These are phyloP conservation scores for Tephrocybe sp. DNA, from an alignment of 768 basidiomycete species.

Conservation along the genomic window DNA sequence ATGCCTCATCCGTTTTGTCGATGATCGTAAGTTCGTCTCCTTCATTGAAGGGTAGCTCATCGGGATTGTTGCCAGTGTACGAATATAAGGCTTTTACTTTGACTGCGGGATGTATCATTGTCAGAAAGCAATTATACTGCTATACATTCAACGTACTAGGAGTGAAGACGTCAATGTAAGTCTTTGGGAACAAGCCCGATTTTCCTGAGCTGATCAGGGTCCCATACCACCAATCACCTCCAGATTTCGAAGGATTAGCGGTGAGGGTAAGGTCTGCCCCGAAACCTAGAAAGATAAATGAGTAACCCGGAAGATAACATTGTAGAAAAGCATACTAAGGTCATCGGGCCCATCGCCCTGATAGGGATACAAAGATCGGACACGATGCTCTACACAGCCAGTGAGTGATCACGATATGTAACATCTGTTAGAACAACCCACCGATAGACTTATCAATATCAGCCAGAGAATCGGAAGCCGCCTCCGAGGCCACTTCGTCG, in stretches of 20 bases:
- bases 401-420: not conserved
- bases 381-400: conserved; percentile 57
- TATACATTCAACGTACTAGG: conserved; percentile 52
- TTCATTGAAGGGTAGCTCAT: conserved; percentile 86
- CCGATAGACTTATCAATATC: conserved; percentile 71
- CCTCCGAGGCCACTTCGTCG: conserved; percentile 41
- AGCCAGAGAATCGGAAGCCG: conserved; percentile 52
- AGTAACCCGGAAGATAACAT: not conserved
- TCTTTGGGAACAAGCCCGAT: conserved; percentile 87
- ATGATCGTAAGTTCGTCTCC: conserved; percentile 79
- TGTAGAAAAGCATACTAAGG: conserved; percentile 56
- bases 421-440: conserved; percentile 31
- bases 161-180: conserved; percentile 76
- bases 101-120: conserved; percentile 32
- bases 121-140: no score
- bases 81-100: conserved; percentile 80
- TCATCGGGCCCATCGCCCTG: conserved; percentile 88
- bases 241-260: conserved; percentile 84
- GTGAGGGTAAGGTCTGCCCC: conserved; percentile 72
- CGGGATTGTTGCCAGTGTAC: conserved; percentile 67
- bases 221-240: conserved; percentile 94
- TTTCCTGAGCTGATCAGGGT: conserved; percentile 61
- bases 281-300: conserved; percentile 53
- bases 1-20: conserved; percentile 81
- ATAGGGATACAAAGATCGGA: conserved; percentile 82